These are phyloP conservation scores for Pythium monospermum DNA, from an alignment of 352 stramenopile species.

Conservation along the genomic window DNA sequence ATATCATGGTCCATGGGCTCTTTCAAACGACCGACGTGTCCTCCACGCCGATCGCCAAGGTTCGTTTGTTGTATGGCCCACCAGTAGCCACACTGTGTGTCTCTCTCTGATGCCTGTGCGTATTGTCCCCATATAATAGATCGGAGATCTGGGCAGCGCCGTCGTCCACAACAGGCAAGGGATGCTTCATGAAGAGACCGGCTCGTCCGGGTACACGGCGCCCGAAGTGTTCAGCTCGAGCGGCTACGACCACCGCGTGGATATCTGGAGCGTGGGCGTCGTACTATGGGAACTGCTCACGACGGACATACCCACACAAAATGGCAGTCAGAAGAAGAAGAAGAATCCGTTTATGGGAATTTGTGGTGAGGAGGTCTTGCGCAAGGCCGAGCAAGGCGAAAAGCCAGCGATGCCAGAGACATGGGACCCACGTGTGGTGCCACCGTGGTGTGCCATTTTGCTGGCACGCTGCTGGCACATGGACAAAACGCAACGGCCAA, in stretches of 20 bases:
- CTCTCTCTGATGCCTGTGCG: no score
- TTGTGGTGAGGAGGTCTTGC: constrained; percentile 14
- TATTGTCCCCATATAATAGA: no score
- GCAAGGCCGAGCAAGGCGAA: constrained; percentile 3
- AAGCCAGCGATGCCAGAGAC: no score
- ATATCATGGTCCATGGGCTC: constrained; percentile 19
- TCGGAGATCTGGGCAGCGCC: constrained; percentile 22
- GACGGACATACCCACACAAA: no score
- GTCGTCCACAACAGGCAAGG: constrained; percentile 1
- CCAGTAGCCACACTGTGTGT: background rate
- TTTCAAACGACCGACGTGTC: no score
- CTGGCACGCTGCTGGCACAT: constrained; percentile 11
- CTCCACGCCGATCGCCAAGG: constrained; percentile 8
- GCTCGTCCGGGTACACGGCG: constrained; percentile 20
- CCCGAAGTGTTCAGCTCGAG: constrained; percentile 16
- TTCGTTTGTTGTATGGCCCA: background rate
- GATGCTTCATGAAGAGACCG: constrained; percentile 15
- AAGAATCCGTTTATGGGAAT: constrained; percentile 11
- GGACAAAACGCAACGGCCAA: constrained; percentile 8
- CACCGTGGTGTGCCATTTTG: background rate
- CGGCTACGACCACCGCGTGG: constrained; percentile 17
- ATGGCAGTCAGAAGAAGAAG: background rate
- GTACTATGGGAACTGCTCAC: constrained; percentile 20
- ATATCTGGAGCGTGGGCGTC: constrained; percentile 22
- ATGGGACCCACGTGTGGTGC: no score